Percentiles rank a stretch among this genome's conserved stretches.
Evolutionary conservation across 2,329 filamentous ascomycete genomes (phyloP).

Genomic region (Macrophomina phaseolina): DNA sequence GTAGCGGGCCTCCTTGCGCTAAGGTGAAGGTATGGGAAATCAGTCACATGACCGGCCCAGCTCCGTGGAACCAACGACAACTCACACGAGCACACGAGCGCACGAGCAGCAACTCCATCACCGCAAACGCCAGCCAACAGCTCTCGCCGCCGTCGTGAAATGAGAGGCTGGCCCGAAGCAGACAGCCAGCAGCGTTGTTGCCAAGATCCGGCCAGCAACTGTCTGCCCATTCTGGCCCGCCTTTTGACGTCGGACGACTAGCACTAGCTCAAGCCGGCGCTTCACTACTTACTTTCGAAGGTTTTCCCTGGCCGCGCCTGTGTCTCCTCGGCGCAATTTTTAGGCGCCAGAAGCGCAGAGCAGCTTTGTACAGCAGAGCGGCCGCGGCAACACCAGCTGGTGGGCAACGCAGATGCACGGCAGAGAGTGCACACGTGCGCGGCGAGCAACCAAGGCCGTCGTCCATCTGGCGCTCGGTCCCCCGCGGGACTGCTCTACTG

Average conservation of each 20-base stretch:
- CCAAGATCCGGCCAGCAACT: not conserved
- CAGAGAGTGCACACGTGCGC: not conserved
- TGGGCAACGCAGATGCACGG: not conserved
- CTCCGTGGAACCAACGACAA: slow-evolving; percentile 8
- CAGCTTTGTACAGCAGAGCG: not conserved
- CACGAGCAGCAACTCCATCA: not conserved
- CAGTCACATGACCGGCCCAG: slow-evolving; percentile 16
- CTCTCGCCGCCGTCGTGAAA: not conserved
- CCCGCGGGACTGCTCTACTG: not conserved
- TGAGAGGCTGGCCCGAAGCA: not conserved
- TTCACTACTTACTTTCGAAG: not conserved
- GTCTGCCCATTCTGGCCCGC: not conserved
- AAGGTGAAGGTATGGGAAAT: not conserved
- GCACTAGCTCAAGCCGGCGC: not conserved
- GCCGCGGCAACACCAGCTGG: not conserved
- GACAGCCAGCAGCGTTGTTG: not conserved
- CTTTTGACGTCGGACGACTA: not conserved
- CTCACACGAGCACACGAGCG: not conserved
- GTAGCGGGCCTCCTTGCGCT: not conserved
- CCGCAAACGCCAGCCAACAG: not conserved
- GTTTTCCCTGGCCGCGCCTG: not conserved
- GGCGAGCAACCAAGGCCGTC: slow-evolving; percentile 1
- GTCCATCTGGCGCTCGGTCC: not conserved
- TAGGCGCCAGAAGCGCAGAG: not conserved
- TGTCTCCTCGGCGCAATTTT: not conserved